phyloP scores from a whole-genome alignment of 2,329 filamentous ascomycete genomes.

The Aspergillus brasiliensis region DNA sequence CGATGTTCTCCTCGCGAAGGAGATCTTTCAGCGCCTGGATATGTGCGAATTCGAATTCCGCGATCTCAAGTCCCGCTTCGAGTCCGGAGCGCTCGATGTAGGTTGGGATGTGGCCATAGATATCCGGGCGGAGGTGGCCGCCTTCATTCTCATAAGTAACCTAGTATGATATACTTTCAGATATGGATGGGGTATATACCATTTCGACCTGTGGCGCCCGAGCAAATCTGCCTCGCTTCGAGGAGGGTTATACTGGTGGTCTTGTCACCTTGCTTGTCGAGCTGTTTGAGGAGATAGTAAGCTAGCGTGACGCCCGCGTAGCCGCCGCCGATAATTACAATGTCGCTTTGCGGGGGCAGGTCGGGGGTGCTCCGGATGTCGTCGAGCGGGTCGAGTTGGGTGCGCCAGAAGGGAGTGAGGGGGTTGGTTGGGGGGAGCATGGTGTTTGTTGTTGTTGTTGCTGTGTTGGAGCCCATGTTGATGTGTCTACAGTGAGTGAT shows the following conservation, averaged over 20 bases:
- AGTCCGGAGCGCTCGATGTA: constrained; percentile 41
- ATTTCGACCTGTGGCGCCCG: constrained; percentile 50
- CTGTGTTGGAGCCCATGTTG: not conserved
- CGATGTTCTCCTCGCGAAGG: constrained; percentile 46
- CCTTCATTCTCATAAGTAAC: constrained; percentile 13
- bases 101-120: constrained; percentile 44
- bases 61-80: constrained; percentile 42
- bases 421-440: constrained; percentile 17
- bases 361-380: constrained; percentile 22
- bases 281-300: constrained; percentile 44
- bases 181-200: constrained; percentile 26
- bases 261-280: constrained; percentile 7
- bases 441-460: not conserved
- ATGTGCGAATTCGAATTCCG: constrained; percentile 46
- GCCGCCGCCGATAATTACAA: constrained; percentile 53
- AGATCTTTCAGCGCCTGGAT: constrained; percentile 46
- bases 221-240: constrained; percentile 46
- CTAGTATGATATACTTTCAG: not conserved
- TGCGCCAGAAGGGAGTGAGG: constrained; percentile 23
- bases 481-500: not conserved
- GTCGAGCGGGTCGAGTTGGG: constrained; percentile 20
- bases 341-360: constrained; percentile 46
- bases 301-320: constrained; percentile 50
- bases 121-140: constrained; percentile 48
- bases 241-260: constrained; percentile 40